Percentiles rank a stretch among this genome's conserved stretches.
Evolutionary conservation across 352 stramenopile species (phyloP).

Genomic region (Phytophthora pinifolia): DNA sequence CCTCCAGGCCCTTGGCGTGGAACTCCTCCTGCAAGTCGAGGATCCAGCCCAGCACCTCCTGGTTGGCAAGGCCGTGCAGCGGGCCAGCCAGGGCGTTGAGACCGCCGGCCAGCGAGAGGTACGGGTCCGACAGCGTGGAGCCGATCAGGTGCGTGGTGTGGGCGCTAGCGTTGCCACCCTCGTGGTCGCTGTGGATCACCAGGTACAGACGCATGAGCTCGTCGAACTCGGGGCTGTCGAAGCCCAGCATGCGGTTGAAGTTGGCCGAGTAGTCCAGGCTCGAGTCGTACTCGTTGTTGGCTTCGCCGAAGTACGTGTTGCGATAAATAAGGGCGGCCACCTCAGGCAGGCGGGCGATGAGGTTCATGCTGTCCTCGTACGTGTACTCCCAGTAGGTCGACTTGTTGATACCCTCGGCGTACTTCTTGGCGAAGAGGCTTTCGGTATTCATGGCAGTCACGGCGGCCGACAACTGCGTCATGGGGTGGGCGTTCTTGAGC

Average conservation of each 20-base stretch:
- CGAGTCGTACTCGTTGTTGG: constrained; percentile 91
- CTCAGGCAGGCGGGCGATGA: constrained; percentile 97
- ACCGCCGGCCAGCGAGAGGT: constrained; percentile 95
- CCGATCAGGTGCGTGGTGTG: constrained; percentile 99
- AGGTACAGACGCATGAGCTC: constrained; percentile 99
- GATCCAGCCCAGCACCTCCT: constrained; percentile 97
- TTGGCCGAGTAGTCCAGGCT: constrained; percentile 99
- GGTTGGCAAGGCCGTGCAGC: constrained; percentile 98
- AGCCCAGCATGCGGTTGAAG: constrained; percentile 99
- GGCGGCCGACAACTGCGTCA: constrained; percentile 98
- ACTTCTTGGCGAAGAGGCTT: constrained; percentile 96
- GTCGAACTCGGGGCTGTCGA: constrained; percentile 95
- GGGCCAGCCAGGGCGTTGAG: constrained; percentile 98
- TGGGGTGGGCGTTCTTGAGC: constrained; percentile 98
- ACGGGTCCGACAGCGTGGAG: constrained; percentile 97
- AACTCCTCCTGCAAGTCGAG: constrained; percentile 96
- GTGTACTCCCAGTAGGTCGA: constrained; percentile 97
- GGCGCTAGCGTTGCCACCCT: constrained; percentile 98
- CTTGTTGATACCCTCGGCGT: constrained; percentile 97
- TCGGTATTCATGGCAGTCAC: constrained; percentile 95
- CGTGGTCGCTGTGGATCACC: constrained; percentile 99
- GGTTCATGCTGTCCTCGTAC: constrained; percentile 98
- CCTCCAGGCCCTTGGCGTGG: constrained; percentile 93
- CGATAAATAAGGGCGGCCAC: constrained; percentile 98
- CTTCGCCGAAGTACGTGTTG: constrained; percentile 98